A percentile compares a stretch with the other conserved stretches of the same genome.
phyloP scores from a whole-genome alignment of 495 filamentous ascomycete genomes.

The Penicillium cataractarum region DNA sequence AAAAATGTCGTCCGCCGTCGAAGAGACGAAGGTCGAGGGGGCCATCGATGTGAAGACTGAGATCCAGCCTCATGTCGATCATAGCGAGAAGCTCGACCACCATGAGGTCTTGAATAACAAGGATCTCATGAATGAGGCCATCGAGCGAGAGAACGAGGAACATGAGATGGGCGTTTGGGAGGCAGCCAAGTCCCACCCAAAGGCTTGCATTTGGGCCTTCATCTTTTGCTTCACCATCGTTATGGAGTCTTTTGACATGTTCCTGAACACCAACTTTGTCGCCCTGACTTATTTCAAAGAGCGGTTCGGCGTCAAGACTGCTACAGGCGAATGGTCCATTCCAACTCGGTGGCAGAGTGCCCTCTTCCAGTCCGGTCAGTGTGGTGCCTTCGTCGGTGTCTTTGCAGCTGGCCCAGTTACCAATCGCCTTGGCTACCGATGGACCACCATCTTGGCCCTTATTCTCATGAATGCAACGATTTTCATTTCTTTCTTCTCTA shows the following conservation, averaged over 20 bases:
- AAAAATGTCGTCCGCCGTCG: neutral
- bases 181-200: slow-evolving; percentile 47
- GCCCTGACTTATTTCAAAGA: slow-evolving; percentile 29
- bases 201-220: slow-evolving; percentile 52
- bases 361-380: slow-evolving; percentile 38
- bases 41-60: neutral
- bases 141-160: slow-evolving; percentile 37
- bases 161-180: slow-evolving; percentile 34
- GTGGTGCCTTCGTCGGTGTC: slow-evolving; percentile 69
- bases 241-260: slow-evolving; percentile 50
- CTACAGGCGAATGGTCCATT: slow-evolving; percentile 18
- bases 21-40: neutral
- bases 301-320: slow-evolving; percentile 29
- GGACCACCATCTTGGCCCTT: slow-evolving; percentile 65
- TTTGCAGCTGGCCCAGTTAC: slow-evolving; percentile 68
- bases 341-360: slow-evolving; percentile 42
- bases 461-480: slow-evolving; percentile 62
- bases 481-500: slow-evolving; percentile 62
- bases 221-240: slow-evolving; percentile 48
- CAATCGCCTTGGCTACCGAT: slow-evolving; percentile 65
- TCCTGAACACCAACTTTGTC: slow-evolving; percentile 43
- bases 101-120: slow-evolving; percentile 37
- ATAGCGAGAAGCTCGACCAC: slow-evolving; percentile 22
- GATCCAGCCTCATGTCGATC: neutral
- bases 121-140: slow-evolving; percentile 43